A percentile compares a stretch with the other conserved stretches of the same genome.
Conservation (phyloP, 176 grass and related monocot genomes). For the Oryza nivara region DNA sequence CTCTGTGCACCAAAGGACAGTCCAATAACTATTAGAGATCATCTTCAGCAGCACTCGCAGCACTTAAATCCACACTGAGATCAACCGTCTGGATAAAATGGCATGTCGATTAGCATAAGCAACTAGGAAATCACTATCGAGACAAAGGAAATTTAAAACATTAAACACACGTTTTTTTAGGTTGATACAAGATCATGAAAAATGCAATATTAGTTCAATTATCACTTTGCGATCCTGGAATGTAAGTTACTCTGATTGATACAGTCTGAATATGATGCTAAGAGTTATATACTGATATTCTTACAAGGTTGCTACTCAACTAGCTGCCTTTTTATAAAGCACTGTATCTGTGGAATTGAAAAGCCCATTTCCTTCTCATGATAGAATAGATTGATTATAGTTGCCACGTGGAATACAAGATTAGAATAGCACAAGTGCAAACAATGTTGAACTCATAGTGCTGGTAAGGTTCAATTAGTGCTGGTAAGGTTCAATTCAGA, state of each 20-base stretch:
- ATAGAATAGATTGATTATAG: background rate
- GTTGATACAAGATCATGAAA: background rate
- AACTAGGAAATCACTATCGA: background rate
- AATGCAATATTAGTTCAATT: background rate
- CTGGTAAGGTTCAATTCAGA: background rate
- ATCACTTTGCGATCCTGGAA: background rate
- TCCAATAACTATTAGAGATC: conserved; percentile 42
- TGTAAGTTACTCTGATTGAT: background rate
- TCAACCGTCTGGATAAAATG: conserved; percentile 53
- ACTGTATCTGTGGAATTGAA: background rate
- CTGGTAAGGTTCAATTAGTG: too few relatives aligned
- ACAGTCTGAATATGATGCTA: background rate
- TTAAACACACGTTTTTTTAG: background rate
- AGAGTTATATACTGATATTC: background rate
- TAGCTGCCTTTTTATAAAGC: background rate
- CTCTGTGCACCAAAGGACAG: conserved; percentile 28
- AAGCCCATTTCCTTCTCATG: background rate
- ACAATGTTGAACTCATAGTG: background rate
- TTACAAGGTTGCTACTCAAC: background rate
- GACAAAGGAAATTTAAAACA: conserved; percentile 11
- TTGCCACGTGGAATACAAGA: background rate
- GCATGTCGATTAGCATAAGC: conserved; percentile 21
- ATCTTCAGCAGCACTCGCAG: conserved; percentile 83
- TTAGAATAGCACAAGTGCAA: background rate
- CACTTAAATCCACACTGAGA: conserved; percentile 86